These are phyloP conservation scores for Phoenix roebelenii DNA, from an alignment of 176 grass and related monocot species.

Conservation along the genomic window DNA sequence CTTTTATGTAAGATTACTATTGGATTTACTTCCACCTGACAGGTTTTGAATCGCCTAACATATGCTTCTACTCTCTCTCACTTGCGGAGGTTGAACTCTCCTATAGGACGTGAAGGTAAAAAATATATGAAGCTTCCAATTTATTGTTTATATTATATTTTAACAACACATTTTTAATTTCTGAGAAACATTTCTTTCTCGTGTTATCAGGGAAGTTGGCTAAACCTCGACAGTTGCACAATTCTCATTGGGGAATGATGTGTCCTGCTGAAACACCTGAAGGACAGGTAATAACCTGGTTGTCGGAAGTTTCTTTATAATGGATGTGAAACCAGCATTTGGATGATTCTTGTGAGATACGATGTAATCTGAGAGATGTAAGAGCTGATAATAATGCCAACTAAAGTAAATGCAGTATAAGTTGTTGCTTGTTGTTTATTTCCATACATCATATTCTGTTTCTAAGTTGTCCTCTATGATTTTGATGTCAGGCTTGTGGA, in stretches of 20 bases:
- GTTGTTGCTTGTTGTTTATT: no score
- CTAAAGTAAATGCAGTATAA: no score
- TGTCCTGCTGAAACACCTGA: constrained; percentile 99
- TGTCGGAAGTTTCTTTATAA: neutral
- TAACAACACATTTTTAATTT: neutral
- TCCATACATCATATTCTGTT: no score
- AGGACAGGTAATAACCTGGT: constrained; percentile 51
- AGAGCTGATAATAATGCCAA: no score
- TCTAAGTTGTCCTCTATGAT: neutral
- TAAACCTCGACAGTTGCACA: constrained; percentile 91
- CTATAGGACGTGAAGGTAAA: constrained; percentile 95
- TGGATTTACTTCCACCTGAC: constrained; percentile 13
- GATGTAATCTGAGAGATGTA: no score
- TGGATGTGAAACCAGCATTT: no score
- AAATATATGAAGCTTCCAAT: neutral
- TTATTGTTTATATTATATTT: neutral
- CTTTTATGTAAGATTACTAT: neutral
- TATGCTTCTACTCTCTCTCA: constrained; percentile 98
- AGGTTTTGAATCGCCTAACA: constrained; percentile 97
- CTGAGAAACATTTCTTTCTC: constrained; percentile 3
- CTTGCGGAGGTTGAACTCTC: constrained; percentile 93
- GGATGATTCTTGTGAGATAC: no score
- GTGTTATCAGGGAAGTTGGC: constrained; percentile 76
- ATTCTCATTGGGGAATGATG: constrained; percentile 99
- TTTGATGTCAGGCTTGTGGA: constrained; percentile 69